Conservation (phyloP, 2,329 filamentous ascomycete genomes). For the Fusarium duplospermum region DNA sequence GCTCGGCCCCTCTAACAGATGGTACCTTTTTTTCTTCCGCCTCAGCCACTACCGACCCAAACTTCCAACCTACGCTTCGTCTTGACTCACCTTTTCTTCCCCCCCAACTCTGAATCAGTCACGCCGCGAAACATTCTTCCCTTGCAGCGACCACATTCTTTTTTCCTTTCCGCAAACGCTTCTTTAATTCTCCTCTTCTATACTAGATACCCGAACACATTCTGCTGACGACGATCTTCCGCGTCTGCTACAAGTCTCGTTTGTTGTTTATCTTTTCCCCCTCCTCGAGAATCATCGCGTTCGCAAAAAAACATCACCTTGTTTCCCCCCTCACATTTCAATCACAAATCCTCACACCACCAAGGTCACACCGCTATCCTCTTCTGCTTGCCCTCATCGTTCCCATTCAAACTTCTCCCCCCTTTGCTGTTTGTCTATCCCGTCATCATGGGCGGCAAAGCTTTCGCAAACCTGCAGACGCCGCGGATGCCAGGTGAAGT, state of each 20-base stretch:
- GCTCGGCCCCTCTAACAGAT: not conserved
- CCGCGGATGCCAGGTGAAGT: conserved; percentile 72
- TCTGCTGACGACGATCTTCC: not conserved
- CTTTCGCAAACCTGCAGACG: conserved; percentile 68
- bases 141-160: not conserved
- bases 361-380: not conserved
- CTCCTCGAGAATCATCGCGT: not conserved
- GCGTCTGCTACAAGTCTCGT: not conserved
- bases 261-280: not conserved
- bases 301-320: not conserved
- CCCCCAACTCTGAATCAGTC: not conserved
- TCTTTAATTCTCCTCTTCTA: not conserved
- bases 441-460: conserved; percentile 72
- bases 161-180: not conserved
- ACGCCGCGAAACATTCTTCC: not conserved
- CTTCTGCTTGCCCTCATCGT: not conserved
- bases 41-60: conserved; percentile 1
- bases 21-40: not conserved
- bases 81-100: conserved; percentile 1
- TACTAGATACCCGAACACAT: not conserved
- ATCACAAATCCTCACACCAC: not conserved
- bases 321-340: not conserved
- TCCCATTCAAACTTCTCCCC: not conserved
- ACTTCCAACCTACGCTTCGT: no score
- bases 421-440: not conserved